A percentile compares a stretch with the other conserved stretches of the same genome.
phyloP scores from a whole-genome alignment of 768 basidiomycete genomes.

The Phylloporus scabripes region DNA sequence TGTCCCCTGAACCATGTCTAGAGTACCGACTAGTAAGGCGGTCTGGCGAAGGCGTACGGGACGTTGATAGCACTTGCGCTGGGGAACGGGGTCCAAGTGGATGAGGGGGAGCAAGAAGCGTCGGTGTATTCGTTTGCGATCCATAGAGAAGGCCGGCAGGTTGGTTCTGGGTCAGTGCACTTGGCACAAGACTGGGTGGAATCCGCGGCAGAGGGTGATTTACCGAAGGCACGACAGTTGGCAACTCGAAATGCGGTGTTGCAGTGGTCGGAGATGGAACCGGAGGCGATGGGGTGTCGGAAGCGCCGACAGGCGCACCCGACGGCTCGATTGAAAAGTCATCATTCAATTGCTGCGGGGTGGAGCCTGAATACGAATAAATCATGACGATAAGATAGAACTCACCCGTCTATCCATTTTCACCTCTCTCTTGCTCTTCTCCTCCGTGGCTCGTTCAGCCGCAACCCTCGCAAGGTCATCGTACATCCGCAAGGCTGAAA shows the following conservation, averaged over 20 bases:
- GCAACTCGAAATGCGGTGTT: constrained; percentile 30
- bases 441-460: constrained; percentile 48
- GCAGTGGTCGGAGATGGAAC: constrained; percentile 20
- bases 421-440: constrained; percentile 63
- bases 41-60: constrained; percentile 70
- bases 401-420: constrained; percentile 61
- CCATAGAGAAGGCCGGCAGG: constrained; percentile 15
- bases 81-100: constrained; percentile 72
- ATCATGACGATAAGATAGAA: constrained; percentile 19
- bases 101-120: constrained; percentile 58
- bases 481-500: constrained; percentile 64
- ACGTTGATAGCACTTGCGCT: constrained; percentile 39
- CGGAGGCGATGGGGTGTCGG: constrained; percentile 28
- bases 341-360: constrained; percentile 20
- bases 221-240: constrained; percentile 26
- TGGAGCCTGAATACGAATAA: constrained; percentile 16
- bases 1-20: constrained; percentile 22
- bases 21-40: constrained; percentile 22
- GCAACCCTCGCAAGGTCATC: constrained; percentile 73
- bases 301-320: constrained; percentile 19
- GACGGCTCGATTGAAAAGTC: constrained; percentile 20
- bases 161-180: constrained; percentile 11
- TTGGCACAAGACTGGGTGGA: constrained; percentile 26
- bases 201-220: constrained; percentile 38
- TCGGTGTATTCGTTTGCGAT: constrained; percentile 26